Evolutionary conservation across 805 yeast genomes (phyloP).

Genomic region (Yamadazyma nakazawae): DNA sequence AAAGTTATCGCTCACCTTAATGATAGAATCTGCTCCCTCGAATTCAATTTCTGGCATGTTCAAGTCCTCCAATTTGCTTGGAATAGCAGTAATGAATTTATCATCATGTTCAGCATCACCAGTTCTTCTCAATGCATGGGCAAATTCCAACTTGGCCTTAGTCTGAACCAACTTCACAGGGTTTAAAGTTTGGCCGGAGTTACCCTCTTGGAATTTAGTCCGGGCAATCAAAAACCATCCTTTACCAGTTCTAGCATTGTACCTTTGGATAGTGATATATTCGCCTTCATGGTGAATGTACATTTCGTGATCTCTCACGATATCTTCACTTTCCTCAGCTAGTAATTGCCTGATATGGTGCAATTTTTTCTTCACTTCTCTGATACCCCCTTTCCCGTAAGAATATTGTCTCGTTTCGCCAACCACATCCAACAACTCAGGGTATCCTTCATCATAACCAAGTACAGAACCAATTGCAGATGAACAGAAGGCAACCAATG

Average conservation of each 20-base stretch:
- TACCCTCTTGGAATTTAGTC: slow-evolving; percentile 58
- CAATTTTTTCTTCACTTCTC: slow-evolving; percentile 60
- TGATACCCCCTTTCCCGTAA: slow-evolving; percentile 60
- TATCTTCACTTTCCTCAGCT: slow-evolving; percentile 56
- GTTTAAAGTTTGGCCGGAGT: slow-evolving; percentile 49
- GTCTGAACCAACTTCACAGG: slow-evolving; percentile 64
- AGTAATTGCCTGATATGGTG: slow-evolving; percentile 56
- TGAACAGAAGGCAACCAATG: slow-evolving; percentile 86
- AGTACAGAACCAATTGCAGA: slow-evolving; percentile 92
- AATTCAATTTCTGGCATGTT: slow-evolving; percentile 46
- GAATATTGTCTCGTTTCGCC: slow-evolving; percentile 62
- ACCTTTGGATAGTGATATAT: slow-evolving; percentile 84
- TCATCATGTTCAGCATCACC: slow-evolving; percentile 48
- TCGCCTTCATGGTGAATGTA: slow-evolving; percentile 93
- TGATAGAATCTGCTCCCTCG: slow-evolving; percentile 47
- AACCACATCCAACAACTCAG: slow-evolving; percentile 76
- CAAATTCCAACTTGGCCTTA: slow-evolving; percentile 52
- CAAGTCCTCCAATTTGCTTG: slow-evolving; percentile 57
- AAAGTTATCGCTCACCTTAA: slow-evolving; percentile 58
- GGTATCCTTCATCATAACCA: slow-evolving; percentile 93
- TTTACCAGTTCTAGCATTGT: slow-evolving; percentile 75
- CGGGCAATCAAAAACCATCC: slow-evolving; percentile 91
- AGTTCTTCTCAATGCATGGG: slow-evolving; percentile 50
- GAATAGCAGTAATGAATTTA: slow-evolving; percentile 55
- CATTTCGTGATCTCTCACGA: slow-evolving; percentile 67